These are phyloP conservation scores for Fusarium citri DNA, from an alignment of 2,329 filamentous ascomycete genomes.

Conservation along the genomic window DNA sequence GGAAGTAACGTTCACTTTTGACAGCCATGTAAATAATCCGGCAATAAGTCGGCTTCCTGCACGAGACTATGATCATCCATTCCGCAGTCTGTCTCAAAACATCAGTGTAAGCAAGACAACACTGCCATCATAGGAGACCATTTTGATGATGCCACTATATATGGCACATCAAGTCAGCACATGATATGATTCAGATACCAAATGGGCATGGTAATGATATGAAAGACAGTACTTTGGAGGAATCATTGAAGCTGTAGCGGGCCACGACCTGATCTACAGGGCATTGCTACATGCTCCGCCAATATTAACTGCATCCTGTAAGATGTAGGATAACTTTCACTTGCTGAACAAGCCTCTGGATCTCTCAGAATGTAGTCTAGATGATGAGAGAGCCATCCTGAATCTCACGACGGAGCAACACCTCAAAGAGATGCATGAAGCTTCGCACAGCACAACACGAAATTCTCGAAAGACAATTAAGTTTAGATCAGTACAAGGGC, in stretches of 20 bases:
- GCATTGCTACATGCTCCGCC: background rate
- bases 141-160: background rate
- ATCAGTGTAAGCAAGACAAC: background rate
- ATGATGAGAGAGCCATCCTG: background rate
- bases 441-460: background rate
- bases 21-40: background rate
- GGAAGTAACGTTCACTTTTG: background rate
- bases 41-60: background rate
- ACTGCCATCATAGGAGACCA: background rate
- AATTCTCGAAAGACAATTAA: background rate
- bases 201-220: background rate
- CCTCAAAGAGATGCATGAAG: background rate
- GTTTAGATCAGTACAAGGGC: background rate
- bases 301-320: background rate
- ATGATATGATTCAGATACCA: background rate
- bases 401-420: background rate
- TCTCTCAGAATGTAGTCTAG: background rate
- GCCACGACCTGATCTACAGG: background rate
- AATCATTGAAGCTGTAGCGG: background rate
- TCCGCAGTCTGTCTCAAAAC: background rate
- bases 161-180: background rate
- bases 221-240: fast-evolving
- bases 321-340: background rate
- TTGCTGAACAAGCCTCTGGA: background rate
- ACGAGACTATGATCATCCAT: background rate